These are phyloP conservation scores for Trichophyton schoenleinii DNA, from an alignment of 2,329 filamentous ascomycete species.

Conservation along the genomic window DNA sequence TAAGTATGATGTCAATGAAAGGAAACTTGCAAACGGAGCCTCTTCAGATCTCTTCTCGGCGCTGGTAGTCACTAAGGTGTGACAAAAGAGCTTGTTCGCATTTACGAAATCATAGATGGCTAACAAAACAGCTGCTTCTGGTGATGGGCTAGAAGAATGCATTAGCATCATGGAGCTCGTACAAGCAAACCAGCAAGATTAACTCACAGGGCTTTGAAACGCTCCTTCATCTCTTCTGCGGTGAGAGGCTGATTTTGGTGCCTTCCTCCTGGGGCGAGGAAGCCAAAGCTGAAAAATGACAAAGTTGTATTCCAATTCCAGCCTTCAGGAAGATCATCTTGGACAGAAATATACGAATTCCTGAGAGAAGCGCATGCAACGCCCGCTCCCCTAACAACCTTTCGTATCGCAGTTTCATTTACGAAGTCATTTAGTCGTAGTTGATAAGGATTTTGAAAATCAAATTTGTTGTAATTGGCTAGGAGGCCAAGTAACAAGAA, in stretches of 20 bases:
- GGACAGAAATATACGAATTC: slow-evolving; percentile 67
- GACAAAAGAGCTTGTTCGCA: slow-evolving; percentile 90
- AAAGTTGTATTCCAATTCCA: slow-evolving; percentile 77
- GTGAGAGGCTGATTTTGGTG: slow-evolving; percentile 50
- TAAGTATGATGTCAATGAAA: slow-evolving; percentile 85
- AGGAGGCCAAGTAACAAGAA: slow-evolving; percentile 76
- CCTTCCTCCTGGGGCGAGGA: slow-evolving; percentile 56
- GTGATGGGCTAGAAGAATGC: slow-evolving; percentile 50
- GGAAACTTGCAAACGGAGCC: slow-evolving; percentile 64
- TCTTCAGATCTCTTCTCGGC: slow-evolving; percentile 52
- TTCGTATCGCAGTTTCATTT: slow-evolving; percentile 74
- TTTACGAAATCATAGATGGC: slow-evolving; percentile 87
- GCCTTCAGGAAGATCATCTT: slow-evolving; percentile 79
- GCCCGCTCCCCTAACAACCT: slow-evolving; percentile 66
- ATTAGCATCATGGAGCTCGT: background rate
- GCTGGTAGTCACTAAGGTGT: slow-evolving; percentile 58
- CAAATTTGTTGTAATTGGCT: slow-evolving; percentile 98
- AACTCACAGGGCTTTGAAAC: slow-evolving; percentile 66
- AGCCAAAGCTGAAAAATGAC: slow-evolving; percentile 70
- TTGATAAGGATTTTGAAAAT: slow-evolving; percentile 93
- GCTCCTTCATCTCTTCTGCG: slow-evolving; percentile 65
- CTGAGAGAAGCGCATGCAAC: slow-evolving; percentile 56
- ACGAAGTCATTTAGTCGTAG: slow-evolving; percentile 88
- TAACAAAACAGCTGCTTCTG: slow-evolving; percentile 66
- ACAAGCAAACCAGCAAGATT: background rate